These are phyloP conservation scores for Ganoderma leucocontextum DNA, from an alignment of 1,284 basidiomycete genomes.

Conservation along the genomic window DNA sequence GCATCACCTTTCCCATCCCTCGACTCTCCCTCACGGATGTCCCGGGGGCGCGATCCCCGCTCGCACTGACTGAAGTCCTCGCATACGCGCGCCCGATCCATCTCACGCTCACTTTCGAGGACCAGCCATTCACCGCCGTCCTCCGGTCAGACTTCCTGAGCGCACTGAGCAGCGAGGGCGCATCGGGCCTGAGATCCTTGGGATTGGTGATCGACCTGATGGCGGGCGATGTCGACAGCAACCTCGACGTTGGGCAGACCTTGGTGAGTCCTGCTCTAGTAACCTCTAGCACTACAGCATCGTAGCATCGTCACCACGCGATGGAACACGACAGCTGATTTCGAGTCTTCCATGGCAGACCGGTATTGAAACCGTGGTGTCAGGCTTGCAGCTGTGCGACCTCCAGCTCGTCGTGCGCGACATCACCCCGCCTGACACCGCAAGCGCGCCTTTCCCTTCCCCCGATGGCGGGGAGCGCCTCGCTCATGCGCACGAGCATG, in stretches of 20 bases:
- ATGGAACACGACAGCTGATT: neutral
- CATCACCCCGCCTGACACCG: neutral
- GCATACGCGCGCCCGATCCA: neutral
- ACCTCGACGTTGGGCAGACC: neutral
- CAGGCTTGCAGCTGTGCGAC: neutral
- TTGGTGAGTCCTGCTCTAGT: constrained; percentile 1
- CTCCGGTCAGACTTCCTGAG: neutral
- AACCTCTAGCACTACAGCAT: too few relatives aligned
- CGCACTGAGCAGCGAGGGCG: neutral
- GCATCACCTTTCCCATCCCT: neutral
- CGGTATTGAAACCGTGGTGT: neutral
- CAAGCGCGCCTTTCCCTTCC: neutral
- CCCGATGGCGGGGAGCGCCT: neutral
- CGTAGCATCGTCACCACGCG: too few relatives aligned
- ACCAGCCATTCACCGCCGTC: neutral
- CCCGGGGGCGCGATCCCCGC: neutral
- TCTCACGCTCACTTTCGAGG: neutral
- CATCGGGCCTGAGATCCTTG: neutral
- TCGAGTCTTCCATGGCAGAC: neutral
- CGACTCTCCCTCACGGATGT: neutral
- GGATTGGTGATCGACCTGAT: neutral
- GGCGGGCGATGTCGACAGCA: neutral
- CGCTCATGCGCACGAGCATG: neutral
- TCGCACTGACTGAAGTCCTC: neutral
- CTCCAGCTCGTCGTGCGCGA: neutral